Percentiles rank a stretch among this genome's conserved stretches.
Conservation (phyloP, 208 protist species). For the Trypanosoma caninum region DNA sequence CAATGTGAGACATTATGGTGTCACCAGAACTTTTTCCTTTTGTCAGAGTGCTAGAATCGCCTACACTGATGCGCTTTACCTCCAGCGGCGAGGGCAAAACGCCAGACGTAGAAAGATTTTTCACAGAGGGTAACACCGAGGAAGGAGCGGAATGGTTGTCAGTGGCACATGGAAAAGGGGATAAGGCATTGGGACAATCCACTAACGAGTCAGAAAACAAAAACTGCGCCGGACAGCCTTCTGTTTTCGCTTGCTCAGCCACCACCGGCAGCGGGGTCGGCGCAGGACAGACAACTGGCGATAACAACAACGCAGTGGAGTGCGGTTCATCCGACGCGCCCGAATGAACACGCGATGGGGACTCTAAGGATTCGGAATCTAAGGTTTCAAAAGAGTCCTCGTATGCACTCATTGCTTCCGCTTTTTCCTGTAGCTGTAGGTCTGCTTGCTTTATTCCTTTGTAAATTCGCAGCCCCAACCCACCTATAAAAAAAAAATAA, state of each 20-base stretch:
- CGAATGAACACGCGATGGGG: not conserved
- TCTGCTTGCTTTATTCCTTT: too few species aligned
- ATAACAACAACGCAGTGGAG: not conserved
- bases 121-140: too few species aligned
- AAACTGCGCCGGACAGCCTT: not conserved
- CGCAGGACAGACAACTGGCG: not conserved
- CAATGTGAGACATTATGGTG: not conserved
- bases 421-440: too few species aligned
- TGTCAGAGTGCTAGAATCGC: not conserved
- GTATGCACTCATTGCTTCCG: constrained; percentile 57
- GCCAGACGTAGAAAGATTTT: too few species aligned
- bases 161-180: too few species aligned
- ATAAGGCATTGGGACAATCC: too few species aligned
- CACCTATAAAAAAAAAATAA: constrained; percentile 1
- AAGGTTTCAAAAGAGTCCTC: constrained; percentile 60
- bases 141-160: too few species aligned
- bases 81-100: not conserved
- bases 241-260: not conserved
- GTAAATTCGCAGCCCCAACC: too few species aligned
- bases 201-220: too few species aligned
- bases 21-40: not conserved
- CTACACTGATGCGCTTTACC: not conserved
- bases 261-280: constrained; percentile 29
- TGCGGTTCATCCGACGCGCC: not conserved
- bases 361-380: constrained; percentile 23